A percentile compares a stretch with the other conserved stretches of the same genome.
Conservation (phyloP, 1,139 yeast genomes). For the Yamadazyma mexicana region DNA sequence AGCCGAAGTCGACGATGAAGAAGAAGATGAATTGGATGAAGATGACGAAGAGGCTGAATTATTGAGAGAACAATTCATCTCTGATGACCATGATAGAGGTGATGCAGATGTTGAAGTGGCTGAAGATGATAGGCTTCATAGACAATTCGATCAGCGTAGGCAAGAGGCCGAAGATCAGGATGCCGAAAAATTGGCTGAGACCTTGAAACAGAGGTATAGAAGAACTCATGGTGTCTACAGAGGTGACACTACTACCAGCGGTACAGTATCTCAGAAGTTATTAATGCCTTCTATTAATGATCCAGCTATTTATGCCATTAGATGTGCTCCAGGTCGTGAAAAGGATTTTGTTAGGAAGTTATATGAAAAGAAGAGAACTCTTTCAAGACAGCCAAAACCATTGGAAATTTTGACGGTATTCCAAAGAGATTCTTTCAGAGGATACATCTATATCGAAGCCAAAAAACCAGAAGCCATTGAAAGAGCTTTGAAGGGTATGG, state of each 20-base stretch:
- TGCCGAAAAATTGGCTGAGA: slow-evolving; percentile 91
- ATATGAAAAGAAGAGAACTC: slow-evolving; percentile 73
- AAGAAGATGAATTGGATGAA: slow-evolving; percentile 86
- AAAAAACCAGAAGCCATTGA: slow-evolving; percentile 91
- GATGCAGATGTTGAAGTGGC: slow-evolving; percentile 47
- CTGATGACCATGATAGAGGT: slow-evolving; percentile 61
- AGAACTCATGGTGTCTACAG: slow-evolving; percentile 82
- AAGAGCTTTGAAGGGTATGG: slow-evolving; percentile 84
- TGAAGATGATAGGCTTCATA: slow-evolving; percentile 70
- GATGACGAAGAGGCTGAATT: slow-evolving; percentile 89
- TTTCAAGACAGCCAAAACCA: slow-evolving; percentile 61
- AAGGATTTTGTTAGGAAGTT: slow-evolving; percentile 85
- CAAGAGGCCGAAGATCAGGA: slow-evolving; percentile 92
- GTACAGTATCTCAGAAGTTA: slow-evolving; percentile 87
- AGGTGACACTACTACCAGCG: slow-evolving; percentile 75
- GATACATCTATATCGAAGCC: slow-evolving; percentile 92
- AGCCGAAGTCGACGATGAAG: slow-evolving; percentile 98
- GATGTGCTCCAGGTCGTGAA: slow-evolving; percentile 92
- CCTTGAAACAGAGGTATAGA: slow-evolving; percentile 89
- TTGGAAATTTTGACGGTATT: slow-evolving; percentile 85
- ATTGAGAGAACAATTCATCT: slow-evolving; percentile 78
- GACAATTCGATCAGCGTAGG: slow-evolving; percentile 88
- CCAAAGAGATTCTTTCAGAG: slow-evolving; percentile 90
- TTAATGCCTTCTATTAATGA: slow-evolving; percentile 94
- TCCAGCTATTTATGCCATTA: slow-evolving; percentile 93